Base-by-base conservation (phyloP, 2,329 filamentous ascomycete genomes). In the Aspergillus transmontanensis region DNA sequence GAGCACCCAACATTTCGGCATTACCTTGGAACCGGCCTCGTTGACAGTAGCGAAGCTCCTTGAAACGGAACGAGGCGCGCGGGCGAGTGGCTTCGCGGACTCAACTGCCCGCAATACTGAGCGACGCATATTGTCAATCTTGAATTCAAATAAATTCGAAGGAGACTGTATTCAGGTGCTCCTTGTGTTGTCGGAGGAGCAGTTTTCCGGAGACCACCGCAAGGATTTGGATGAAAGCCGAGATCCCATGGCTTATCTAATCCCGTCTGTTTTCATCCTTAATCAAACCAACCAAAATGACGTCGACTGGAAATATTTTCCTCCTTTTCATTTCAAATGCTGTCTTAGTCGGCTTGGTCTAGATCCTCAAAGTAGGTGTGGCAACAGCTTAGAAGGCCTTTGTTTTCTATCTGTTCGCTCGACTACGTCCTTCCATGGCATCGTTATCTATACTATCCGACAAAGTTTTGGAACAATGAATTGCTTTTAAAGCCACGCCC, bases 81-180 rank as follows among this genome's bases (percentile, higher is more conserved):
- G 73, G 58, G 70, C 59, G 61, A 78, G 63, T 26, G 76, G 77
- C 67, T 76, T 77, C 58, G 75, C 72, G 59, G 76, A 78, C 71
- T 78, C 74, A 54, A 77, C 68, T 36, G 76, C 76, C 71, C 78
- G 76, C 64, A 79, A 70, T 60, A 77, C 73, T 69, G 77, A 76
- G 64, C 76, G 77, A 71, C 77, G 76, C 78, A 80, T 80, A 48
- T 66, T 75, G 57, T 56, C 61, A 23, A 60, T 7, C 54, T 26
- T 60, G 30, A 46, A 32, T 57, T 54, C n/a, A 39, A 39, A 55
- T 45, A 50, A 28, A 21, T 23, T 54, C 50, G 51, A 60, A 34
- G 56, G 39, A 26, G 32, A 53, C 34, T 58, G 51, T 48, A 57
- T 56, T 51, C 28, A 65, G 51, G 58, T 62, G 61, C 59, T 61